Evolutionary conservation across 1,284 basidiomycete species (phyloP), one percentile per base, ranked within the genome.

Genomic region (Papiliotrema terrestris): DNA sequence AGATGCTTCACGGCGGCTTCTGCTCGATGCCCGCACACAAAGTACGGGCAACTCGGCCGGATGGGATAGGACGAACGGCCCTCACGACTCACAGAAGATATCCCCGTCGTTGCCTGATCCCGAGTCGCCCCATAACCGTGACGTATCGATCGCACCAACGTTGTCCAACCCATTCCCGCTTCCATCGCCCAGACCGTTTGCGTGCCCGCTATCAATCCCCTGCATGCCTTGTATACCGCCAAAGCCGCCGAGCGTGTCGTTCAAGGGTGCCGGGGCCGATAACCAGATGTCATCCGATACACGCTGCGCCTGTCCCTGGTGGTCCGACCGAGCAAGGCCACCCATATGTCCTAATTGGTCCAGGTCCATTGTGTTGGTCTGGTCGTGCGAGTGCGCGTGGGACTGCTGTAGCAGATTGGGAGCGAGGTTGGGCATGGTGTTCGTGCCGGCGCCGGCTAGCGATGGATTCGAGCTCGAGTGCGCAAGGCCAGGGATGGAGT

Each of bases 231-330:
- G 17, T 4, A 41, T n/a, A n/a, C 39, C 39, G 15, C 39, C 39
- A n/a, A 41, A 41, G 15, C 39, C 39, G 29, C 29, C 29, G 15
- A 41, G 39, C 5, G n/a, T 48, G 39, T 36, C 26, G 44, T 41
- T 43, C 48, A 52, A n/a, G 5, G 39, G 39, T 41, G 39, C 8
- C 14, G 62, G 57, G 6, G 51, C 56, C 8, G 66, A 52, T 2
- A 68, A 56, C 66, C 66, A 68, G 9, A 68, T 56, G 51, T 68
- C 66, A 23, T 65, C 59, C 2, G 65, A 51, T 4, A 62, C 42
- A 9, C 42, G 49, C 4, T 51, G 47, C 29, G 29, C 11, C 29
- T 32, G 29, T 5, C 29, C 29, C 6, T 6, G 29, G 29, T 32
- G 29, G 29, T 32, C 29, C 11, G 29, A 11, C 29, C 11, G 29